Conservation (phyloP, 345 rosid genomes). For the Eutrema heterophyllum region DNA sequence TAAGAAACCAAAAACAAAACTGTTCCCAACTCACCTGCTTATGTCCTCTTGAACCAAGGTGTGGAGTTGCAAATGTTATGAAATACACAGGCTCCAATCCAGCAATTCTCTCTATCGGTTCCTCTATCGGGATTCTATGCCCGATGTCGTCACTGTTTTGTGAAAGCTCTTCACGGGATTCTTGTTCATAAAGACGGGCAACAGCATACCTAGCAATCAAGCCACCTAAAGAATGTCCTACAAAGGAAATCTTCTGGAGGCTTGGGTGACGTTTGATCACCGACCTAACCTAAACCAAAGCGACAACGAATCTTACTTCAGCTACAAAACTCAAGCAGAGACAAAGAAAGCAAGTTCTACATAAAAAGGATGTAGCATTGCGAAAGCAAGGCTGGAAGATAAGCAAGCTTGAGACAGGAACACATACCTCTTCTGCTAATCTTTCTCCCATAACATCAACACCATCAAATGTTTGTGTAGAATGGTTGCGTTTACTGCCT, state of each 20-base stretch:
- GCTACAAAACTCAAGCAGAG: slow-evolving; percentile 6
- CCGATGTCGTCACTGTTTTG: slow-evolving; percentile 34
- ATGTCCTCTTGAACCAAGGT: slow-evolving; percentile 87
- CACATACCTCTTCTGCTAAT: slow-evolving; percentile 74
- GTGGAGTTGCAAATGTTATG: slow-evolving; percentile 82
- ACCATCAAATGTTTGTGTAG: slow-evolving; percentile 65
- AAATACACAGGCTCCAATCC: slow-evolving; percentile 80
- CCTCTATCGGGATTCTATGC: slow-evolving; percentile 32
- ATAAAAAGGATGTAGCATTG: not conserved
- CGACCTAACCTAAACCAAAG: slow-evolving; percentile 55
- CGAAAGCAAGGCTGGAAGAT: too few relatives aligned
- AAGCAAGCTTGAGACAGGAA: not conserved
- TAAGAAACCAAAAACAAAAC: not conserved
- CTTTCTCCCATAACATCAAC: slow-evolving; percentile 89
- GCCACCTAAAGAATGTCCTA: slow-evolving; percentile 92
- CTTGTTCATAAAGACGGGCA: slow-evolving; percentile 59
- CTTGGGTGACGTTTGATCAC: slow-evolving; percentile 51
- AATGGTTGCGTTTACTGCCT: slow-evolving; percentile 68
- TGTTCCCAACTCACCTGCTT: slow-evolving; percentile 55
- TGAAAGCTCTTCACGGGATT: slow-evolving; percentile 26
- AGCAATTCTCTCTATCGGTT: slow-evolving; percentile 48
- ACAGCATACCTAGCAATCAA: slow-evolving; percentile 79
- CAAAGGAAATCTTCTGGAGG: slow-evolving; percentile 66
- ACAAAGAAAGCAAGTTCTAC: slow-evolving; percentile 3
- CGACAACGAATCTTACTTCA: not conserved